phyloP scores from a whole-genome alignment of 371 early-diverging fungal genomes.

The Apophysomyces trapeziformis region DNA sequence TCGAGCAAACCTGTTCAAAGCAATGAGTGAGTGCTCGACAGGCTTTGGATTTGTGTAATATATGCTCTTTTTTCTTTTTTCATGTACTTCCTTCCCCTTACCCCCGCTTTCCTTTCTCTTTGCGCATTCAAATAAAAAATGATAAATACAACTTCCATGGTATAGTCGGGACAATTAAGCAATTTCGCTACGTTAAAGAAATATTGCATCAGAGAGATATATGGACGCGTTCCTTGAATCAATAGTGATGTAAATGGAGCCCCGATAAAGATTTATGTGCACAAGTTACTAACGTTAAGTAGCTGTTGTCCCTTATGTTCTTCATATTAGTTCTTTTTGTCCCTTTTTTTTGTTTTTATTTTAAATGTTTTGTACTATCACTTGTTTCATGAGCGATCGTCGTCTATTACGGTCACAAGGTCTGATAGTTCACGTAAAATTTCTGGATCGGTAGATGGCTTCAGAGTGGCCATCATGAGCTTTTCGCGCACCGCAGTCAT shows the following conservation, averaged over 20 bases:
- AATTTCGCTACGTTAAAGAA: too few relatives aligned
- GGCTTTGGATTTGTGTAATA: constrained; percentile 92
- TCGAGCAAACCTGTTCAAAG: constrained; percentile 83
- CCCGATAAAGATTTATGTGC: too few relatives aligned
- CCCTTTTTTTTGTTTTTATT: too few relatives aligned
- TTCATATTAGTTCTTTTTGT: too few relatives aligned
- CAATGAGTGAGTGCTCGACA: constrained; percentile 94
- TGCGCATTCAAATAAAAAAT: constrained; percentile 2
- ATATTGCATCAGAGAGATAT: too few relatives aligned
- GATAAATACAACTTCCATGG: not conserved
- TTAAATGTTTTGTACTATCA: not conserved
- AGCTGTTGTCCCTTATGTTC: too few relatives aligned
- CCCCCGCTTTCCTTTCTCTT: constrained; percentile 9
- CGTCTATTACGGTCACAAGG: constrained; percentile 46
- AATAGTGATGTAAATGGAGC: too few relatives aligned
- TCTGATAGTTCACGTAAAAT: constrained; percentile 47
- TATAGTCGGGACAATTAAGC: not conserved
- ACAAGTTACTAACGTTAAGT: too few relatives aligned
- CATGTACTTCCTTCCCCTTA: constrained; percentile 1
- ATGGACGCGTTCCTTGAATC: too few relatives aligned
- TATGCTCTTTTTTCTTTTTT: not conserved
- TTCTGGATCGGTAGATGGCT: constrained; percentile 47
- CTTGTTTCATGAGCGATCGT: constrained; percentile 20
- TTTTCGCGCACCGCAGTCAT: constrained; percentile 43
- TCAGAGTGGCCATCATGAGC: constrained; percentile 48